These are phyloP conservation scores for Zymoseptoria brevis DNA, from an alignment of 2,329 filamentous ascomycete species.

Conservation along the genomic window DNA sequence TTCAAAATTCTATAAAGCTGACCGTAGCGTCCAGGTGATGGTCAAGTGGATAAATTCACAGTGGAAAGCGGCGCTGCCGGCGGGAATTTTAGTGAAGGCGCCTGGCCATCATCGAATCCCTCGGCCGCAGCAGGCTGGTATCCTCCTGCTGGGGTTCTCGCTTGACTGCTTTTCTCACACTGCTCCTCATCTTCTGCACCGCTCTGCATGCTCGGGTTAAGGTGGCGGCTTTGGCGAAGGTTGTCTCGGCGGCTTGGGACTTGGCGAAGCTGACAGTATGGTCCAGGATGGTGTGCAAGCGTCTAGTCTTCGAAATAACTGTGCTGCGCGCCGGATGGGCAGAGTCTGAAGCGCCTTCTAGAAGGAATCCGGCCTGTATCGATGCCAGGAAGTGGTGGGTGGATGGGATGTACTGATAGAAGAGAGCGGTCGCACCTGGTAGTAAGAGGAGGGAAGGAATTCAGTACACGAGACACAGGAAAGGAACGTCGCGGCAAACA, in stretches of 20 bases:
- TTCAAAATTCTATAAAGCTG: too few relatives aligned
- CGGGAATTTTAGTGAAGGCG: too few relatives aligned
- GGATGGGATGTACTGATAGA: background rate
- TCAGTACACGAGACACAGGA: background rate
- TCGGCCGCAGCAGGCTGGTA: constrained; percentile 35
- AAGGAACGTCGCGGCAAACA: background rate
- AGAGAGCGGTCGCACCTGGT: background rate
- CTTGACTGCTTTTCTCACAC: constrained; percentile 12
- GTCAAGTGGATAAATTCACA: too few relatives aligned
- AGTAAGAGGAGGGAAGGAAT: background rate
- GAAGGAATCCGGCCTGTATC: background rate
- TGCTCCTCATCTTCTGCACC: constrained; percentile 4
- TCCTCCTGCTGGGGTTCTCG: constrained; percentile 33
- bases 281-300: too few relatives aligned
- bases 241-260: too few relatives aligned
- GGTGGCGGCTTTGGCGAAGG: too few relatives aligned
- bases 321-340: too few relatives aligned
- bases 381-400: background rate
- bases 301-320: too few relatives aligned
- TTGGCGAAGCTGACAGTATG: too few relatives aligned
- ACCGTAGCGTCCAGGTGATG: too few relatives aligned
- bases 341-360: background rate
- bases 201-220: background rate
- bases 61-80: background rate
- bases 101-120: constrained; percentile 13